Evolutionary conservation across 495 filamentous ascomycete genomes (phyloP).

Genomic region (Aspergillus saccharolyticus): DNA sequence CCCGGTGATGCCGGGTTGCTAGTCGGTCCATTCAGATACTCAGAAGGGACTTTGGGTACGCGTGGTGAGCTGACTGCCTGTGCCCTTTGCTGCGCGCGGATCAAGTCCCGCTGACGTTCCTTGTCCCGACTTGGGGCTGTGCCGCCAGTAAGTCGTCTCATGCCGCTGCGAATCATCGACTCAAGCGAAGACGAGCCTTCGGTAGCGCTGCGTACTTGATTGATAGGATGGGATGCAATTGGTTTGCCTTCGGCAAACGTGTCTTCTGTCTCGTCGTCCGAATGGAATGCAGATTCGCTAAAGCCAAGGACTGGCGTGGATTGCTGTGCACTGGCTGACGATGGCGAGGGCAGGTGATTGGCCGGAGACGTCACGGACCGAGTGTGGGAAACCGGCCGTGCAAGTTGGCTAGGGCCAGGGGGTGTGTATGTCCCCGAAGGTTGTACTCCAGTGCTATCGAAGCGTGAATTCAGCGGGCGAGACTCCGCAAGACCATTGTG

Average conservation of each 20-base stretch:
- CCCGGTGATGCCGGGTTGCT: constrained; percentile 41
- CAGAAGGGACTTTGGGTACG: constrained; percentile 60
- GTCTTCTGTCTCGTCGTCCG: constrained; percentile 51
- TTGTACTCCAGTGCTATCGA: constrained; percentile 59
- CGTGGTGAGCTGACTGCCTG: constrained; percentile 48
- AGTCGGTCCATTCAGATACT: constrained; percentile 41
- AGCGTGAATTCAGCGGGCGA: constrained; percentile 49
- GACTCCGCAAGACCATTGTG: constrained; percentile 82
- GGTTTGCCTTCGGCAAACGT: constrained; percentile 43
- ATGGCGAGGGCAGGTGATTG: constrained; percentile 49
- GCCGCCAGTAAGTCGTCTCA: constrained; percentile 64
- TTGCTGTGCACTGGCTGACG: constrained; percentile 21
- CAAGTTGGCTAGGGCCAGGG: constrained; percentile 22
- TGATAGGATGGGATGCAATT: constrained; percentile 48
- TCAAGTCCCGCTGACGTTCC: constrained; percentile 54
- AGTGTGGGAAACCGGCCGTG: constrained; percentile 57
- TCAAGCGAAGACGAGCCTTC: constrained; percentile 61
- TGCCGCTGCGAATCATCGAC: constrained; percentile 60
- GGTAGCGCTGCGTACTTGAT: constrained; percentile 30
- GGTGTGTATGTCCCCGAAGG: constrained; percentile 34
- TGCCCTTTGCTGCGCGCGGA: constrained; percentile 48
- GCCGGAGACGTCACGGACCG: constrained; percentile 69
- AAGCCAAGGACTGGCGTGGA: constrained; percentile 26
- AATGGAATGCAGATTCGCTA: constrained; percentile 49
- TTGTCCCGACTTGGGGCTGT: constrained; percentile 50